Base-by-base conservation (phyloP, 2,329 filamentous ascomycete genomes). In the Penicillium sp. region DNA sequence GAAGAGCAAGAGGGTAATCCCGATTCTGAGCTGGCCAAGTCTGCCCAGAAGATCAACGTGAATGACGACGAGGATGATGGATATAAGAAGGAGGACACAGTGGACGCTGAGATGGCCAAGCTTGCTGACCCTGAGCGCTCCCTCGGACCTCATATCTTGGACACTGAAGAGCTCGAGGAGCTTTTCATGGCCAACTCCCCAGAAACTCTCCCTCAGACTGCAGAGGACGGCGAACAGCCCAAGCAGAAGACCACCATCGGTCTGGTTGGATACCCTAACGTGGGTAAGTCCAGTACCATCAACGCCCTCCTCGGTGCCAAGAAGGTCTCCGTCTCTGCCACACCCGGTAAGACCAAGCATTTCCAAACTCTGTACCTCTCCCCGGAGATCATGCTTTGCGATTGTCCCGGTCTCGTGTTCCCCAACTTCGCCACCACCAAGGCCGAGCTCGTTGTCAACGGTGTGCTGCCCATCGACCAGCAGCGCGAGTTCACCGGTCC, bases 221-320 rank as follows among this genome's bases (percentile, higher is more conserved):
- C 77, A 7, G 76, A 80, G 51, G 72, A 79, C 1, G 77, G 81
- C 24, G 64, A 71, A 41, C 71, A 76, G 13, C 36, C 60, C 38
- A 79, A 77, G 55, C 76, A 80, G 50, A 97, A 95, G 73, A 88
- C 92, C 4, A 87, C 91, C 60, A 94, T 99, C 63, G 94, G 94
- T 65, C 81, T 99, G 18, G 94, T 99, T 36, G 94, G 94, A 55
- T 99, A 99, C 75, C 94, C 94, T 68, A 99, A 99, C 77, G 94
- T 99, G 59, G 94, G 94, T 77, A 99, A 99, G 78, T 99, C 95
- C 1, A 97, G 92, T 45, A 99, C 94, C 14, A 99, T 99, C 81
- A 99, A 99, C 78, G 93, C 94, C 40, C 83, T 99, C n/a, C 92
- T 97, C 54, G 95, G 95, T 47, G 88, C 94, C 51, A 99, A 97